Evolutionary conservation across 1,284 basidiomycete species (phyloP), one percentile per base, ranked within the genome.

Genomic region (Hypsizygus ulmarius): DNA sequence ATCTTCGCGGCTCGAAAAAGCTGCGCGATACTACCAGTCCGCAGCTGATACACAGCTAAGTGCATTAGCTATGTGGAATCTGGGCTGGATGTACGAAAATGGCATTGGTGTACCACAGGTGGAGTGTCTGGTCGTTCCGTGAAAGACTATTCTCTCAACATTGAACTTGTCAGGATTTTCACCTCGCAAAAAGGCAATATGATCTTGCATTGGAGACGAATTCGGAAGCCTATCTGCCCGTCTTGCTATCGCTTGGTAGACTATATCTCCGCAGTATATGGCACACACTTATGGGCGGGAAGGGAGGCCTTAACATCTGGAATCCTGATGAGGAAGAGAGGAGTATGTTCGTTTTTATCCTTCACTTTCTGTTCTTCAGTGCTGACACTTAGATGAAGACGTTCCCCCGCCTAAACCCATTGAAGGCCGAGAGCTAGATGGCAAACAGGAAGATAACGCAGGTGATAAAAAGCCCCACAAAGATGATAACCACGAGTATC

Each of bases 41-140:
- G 93, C 93, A 5, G 92, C 92, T 2, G 93, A 95, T 57, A 94
- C 91, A 1, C 90, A 93, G 53, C 62, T 87, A 51, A 96, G 92
- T 57, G 92, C 95, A 0, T 76, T 99, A 57, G 95, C 96, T 2
- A 93, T 96, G 84, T 99, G 95, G 94, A 97, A 97, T 62, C 70
- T 99, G 19, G 97, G 96, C 1, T 97, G 90, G 90, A 97, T 99
- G 93, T 97, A 98, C 65, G 96, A 99, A 71, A 90, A 93, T 59
- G 97, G 97, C 0, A 67, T 90, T 19, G 97, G 97, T 3, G 92
- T 98, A 0, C 82, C 88, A 16, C 84, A 87, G 74, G 89, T 87
- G 51, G 45, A 72, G 64, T 10, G 32, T 15, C 33, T 15, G 25
- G 29, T 33, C 16, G 35, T 15, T 30, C 10, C 18, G 29, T 38